phyloP scores from a whole-genome alignment of 2,329 filamentous ascomycete species.

The Thielaviopsis euricoi region DNA sequence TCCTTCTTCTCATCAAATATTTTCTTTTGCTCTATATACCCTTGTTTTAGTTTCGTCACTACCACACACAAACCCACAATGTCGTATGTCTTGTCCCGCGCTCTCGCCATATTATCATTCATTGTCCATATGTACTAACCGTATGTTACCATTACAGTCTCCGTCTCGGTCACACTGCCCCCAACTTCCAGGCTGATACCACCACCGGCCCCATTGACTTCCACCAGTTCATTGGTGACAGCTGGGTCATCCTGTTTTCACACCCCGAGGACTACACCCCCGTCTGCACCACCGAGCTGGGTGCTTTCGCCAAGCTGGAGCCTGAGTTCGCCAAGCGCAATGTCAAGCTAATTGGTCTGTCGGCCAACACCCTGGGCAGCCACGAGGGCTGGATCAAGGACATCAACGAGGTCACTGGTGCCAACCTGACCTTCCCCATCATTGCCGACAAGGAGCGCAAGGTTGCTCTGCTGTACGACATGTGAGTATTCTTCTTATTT shows the following conservation, averaged over 20 bases:
- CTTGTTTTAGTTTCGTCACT: background rate
- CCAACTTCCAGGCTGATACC: conserved; percentile 72
- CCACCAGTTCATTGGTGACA: conserved; percentile 64
- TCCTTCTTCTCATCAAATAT: background rate
- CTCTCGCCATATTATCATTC: no score
- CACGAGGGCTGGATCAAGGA: conserved; percentile 87
- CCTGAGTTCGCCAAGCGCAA: conserved; percentile 73
- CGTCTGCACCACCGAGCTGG: conserved; percentile 90
- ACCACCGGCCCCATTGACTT: conserved; percentile 66
- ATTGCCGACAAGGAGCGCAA: conserved; percentile 66
- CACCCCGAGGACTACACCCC: conserved; percentile 86
- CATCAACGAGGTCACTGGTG: conserved; percentile 61
- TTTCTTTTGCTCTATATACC: background rate
- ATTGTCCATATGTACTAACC: background rate
- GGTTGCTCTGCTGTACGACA: conserved; percentile 62
- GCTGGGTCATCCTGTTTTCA: conserved; percentile 70
- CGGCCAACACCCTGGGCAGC: conserved; percentile 68
- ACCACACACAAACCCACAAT: conserved; percentile 6
- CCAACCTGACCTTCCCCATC: conserved; percentile 58
- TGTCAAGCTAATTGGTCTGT: conserved; percentile 82
- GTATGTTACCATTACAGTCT: conserved; percentile 20
- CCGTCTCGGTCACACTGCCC: conserved; percentile 50
- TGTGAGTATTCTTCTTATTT: conserved; percentile 31
- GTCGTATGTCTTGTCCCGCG: conserved; percentile 7
- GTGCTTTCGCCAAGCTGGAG: conserved; percentile 79